Conservation (phyloP, 2,329 filamentous ascomycete species). For the Ustulina deusta region DNA sequence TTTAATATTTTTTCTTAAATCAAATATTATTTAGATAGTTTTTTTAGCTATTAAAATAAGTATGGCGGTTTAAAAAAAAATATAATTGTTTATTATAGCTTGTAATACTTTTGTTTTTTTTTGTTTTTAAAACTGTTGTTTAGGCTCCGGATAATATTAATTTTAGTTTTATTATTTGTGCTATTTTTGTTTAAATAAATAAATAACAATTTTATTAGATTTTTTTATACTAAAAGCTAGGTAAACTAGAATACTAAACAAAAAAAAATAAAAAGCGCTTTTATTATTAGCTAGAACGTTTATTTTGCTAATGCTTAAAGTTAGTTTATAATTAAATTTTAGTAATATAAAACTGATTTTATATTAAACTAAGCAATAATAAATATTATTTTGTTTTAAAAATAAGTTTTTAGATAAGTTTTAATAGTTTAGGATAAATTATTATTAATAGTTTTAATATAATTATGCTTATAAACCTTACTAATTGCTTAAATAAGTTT, state of each 20-base stretch:
- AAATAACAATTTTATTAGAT: slow-evolving; percentile 37
- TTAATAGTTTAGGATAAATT: slow-evolving; percentile 92
- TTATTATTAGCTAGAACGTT: slow-evolving; percentile 88
- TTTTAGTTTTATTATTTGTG: not conserved
- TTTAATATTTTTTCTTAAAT: no score
- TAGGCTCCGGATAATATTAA: not conserved
- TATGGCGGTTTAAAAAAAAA: slow-evolving; percentile 12
- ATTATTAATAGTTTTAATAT: slow-evolving; percentile 95
- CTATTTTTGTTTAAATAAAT: slow-evolving; percentile 11
- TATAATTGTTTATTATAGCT: not conserved
- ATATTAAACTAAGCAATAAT: slow-evolving; percentile 71
- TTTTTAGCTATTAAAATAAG: not conserved
- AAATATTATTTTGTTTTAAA: slow-evolving; percentile 86
- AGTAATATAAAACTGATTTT: slow-evolving; percentile 47
- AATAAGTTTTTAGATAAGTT: slow-evolving; percentile 81
- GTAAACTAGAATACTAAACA: slow-evolving; percentile 35
- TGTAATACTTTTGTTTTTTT: not conserved
- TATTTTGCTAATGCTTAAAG: slow-evolving; percentile 94
- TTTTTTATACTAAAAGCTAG: slow-evolving; percentile 29
- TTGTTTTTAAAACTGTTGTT: not conserved
- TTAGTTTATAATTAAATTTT: slow-evolving; percentile 56
- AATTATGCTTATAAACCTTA: slow-evolving; percentile 97
- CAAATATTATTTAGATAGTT: no score
- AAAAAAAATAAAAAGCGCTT: slow-evolving; percentile 67
- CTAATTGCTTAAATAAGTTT: slow-evolving; percentile 81